Percentiles rank a stretch among this genome's conserved stretches.
phyloP scores from a whole-genome alignment of 371 early-diverging fungal species.

The Syncephalastrum racemosum region DNA sequence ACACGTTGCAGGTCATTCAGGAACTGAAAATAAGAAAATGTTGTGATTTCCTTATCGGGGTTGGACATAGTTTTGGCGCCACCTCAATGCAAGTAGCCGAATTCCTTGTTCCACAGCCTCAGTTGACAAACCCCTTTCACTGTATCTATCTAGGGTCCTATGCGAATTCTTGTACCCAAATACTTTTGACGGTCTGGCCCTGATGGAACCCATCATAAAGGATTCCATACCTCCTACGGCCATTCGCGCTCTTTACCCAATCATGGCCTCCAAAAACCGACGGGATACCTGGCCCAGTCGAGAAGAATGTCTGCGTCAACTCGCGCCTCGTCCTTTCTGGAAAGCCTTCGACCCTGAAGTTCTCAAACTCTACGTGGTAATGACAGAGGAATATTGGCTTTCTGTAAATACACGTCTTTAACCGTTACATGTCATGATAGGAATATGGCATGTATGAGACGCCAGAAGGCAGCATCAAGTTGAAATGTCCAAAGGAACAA shows the following conservation, averaged over 20 bases:
- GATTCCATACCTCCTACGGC: slow-evolving; percentile 10
- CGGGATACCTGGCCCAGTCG: slow-evolving; percentile 16
- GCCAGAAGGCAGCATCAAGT: slow-evolving; percentile 34
- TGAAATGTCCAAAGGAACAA: slow-evolving; percentile 34
- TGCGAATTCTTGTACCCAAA: slow-evolving; percentile 29
- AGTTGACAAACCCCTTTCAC: background rate
- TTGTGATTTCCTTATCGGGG: slow-evolving; percentile 26
- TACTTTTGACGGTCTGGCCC: slow-evolving; percentile 28
- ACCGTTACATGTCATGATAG: slow-evolving; percentile 7
- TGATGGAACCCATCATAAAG: slow-evolving; percentile 28
- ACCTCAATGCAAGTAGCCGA: slow-evolving; percentile 27
- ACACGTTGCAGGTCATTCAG: slow-evolving; percentile 29
- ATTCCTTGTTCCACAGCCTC: too few species aligned
- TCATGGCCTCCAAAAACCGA: slow-evolving; percentile 11
- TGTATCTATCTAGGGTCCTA: slow-evolving; percentile 18
- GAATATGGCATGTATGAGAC: slow-evolving; percentile 37
- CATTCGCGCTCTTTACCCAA: slow-evolving; percentile 11
- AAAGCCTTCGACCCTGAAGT: slow-evolving; percentile 31
- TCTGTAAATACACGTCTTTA: background rate
- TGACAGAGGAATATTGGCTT: background rate
- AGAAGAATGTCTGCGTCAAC: slow-evolving; percentile 20
- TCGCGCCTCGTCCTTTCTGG: slow-evolving; percentile 24
- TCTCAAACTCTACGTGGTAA: slow-evolving; percentile 33
- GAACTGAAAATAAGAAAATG: slow-evolving; percentile 12
- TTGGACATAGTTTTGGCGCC: slow-evolving; percentile 43